Evolutionary conservation across 192 early-diverging fungal genomes (phyloP).

Genomic region (Coemansia sp.): DNA sequence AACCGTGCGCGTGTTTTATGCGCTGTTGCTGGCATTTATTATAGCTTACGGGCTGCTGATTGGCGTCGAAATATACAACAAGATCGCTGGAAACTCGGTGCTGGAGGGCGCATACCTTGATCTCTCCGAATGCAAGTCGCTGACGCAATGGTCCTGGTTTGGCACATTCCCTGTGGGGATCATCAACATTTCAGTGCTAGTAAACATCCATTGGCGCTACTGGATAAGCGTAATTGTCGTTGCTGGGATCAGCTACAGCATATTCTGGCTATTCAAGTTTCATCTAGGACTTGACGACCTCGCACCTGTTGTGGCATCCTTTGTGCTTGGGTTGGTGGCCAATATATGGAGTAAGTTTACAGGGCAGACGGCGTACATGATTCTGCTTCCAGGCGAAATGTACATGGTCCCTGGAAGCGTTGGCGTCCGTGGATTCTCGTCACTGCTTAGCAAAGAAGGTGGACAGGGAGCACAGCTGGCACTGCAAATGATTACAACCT

Average conservation of each 20-base stretch:
- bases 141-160: constrained; percentile 54
- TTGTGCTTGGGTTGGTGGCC: constrained; percentile 74
- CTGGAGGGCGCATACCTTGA: constrained; percentile 29
- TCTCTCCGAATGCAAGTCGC: constrained; percentile 49
- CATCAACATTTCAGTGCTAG: constrained; percentile 56
- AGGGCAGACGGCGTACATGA: constrained; percentile 70
- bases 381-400: constrained; percentile 77
- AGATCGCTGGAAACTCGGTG: constrained; percentile 53
- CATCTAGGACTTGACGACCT: constrained; percentile 60
- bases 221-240: constrained; percentile 69
- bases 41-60: constrained; percentile 70
- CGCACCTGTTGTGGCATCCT: constrained; percentile 64
- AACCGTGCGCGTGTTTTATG: constrained; percentile 77
- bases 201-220: constrained; percentile 62
- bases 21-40: constrained; percentile 75
- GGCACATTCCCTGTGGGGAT: constrained; percentile 59
- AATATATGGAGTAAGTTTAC: constrained; percentile 76
- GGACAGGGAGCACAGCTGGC: constrained; percentile 54
- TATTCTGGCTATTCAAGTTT: constrained; percentile 63
- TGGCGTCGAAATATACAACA: constrained; percentile 61
- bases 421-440: constrained; percentile 64
- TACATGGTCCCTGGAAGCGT: constrained; percentile 82
- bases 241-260: constrained; percentile 65
- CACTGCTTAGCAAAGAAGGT: constrained; percentile 58
- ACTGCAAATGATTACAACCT: constrained; percentile 61